These are phyloP conservation scores for Microbotryum lychnidis-dioicae DNA, from an alignment of 1,284 basidiomycete genomes.

Conservation along the genomic window DNA sequence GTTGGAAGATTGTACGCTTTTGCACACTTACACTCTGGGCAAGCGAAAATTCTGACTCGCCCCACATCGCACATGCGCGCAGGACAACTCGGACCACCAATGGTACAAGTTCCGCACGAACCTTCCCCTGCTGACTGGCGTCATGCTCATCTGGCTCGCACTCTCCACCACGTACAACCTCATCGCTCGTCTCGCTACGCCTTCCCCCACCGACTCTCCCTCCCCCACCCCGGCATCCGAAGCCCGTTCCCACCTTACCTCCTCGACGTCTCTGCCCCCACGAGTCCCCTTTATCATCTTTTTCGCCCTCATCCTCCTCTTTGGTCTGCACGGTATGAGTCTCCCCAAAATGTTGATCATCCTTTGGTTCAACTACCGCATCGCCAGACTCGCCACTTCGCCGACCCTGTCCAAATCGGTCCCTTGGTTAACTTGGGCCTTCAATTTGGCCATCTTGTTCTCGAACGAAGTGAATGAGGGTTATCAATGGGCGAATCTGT, in stretches of 20 bases:
- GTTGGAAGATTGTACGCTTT: slow-evolving; percentile 42
- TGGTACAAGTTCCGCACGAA: slow-evolving; percentile 41
- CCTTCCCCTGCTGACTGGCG: slow-evolving; percentile 34
- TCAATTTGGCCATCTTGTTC: slow-evolving; percentile 68
- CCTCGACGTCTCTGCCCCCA: not conserved
- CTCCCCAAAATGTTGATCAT: slow-evolving; percentile 69
- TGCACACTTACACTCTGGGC: not conserved
- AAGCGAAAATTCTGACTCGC: not conserved
- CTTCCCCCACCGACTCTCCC: slow-evolving; percentile 1
- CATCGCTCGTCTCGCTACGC: slow-evolving; percentile 26
- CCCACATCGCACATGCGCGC: not conserved
- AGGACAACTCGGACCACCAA: slow-evolving; percentile 44
- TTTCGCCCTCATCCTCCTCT: slow-evolving; percentile 61
- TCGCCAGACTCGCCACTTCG: slow-evolving; percentile 50
- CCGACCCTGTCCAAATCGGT: slow-evolving; percentile 43
- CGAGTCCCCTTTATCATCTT: slow-evolving; percentile 41
- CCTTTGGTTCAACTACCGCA: slow-evolving; percentile 59
- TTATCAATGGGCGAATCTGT: slow-evolving; percentile 57
- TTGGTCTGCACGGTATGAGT: slow-evolving; percentile 79
- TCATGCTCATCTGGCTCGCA: slow-evolving; percentile 36
- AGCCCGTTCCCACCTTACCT: not conserved
- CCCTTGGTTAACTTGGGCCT: slow-evolving; percentile 57
- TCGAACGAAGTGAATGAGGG: slow-evolving; percentile 70
- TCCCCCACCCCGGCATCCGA: slow-evolving; percentile 28
- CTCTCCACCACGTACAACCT: slow-evolving; percentile 29